These are phyloP conservation scores for Pisolithus orientalis DNA, from an alignment of 768 basidiomycete species.

Conservation along the genomic window DNA sequence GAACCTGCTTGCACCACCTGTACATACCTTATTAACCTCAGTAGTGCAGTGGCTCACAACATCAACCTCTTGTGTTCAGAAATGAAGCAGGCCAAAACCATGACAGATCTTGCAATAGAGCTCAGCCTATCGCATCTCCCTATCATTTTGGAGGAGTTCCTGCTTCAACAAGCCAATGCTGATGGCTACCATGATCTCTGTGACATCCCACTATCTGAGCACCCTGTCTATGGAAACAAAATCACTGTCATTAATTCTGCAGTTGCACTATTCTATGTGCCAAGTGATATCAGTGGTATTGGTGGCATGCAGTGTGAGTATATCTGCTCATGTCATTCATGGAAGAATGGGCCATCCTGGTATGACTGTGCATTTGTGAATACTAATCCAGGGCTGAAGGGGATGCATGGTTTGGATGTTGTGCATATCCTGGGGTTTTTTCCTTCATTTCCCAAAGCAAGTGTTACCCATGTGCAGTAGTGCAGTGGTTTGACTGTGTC, in stretches of 20 bases:
- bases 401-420: constrained; percentile 19
- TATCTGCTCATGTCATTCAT: constrained; percentile 1
- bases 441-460: constrained; percentile 10
- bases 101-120: constrained; percentile 22
- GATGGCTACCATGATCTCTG: not conserved
- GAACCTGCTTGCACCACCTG: constrained; percentile 26
- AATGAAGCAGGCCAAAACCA: not conserved
- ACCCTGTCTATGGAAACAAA: constrained; percentile 8
- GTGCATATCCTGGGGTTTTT: constrained; percentile 16
- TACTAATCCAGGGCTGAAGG: constrained; percentile 5
- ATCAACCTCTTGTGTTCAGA: not conserved
- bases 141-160: constrained; percentile 19
- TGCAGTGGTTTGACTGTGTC: constrained; percentile 20
- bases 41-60: not conserved
- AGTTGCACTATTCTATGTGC: constrained; percentile 2
- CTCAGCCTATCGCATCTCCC: constrained; percentile 17
- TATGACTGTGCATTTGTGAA: constrained; percentile 25
- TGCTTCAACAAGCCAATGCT: not conserved
- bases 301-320: constrained; percentile 6
- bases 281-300: constrained; percentile 5
- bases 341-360: not conserved
- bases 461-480: constrained; percentile 20
- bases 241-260: constrained; percentile 1
- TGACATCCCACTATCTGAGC: not conserved
- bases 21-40: constrained; percentile 13